A percentile compares a stretch with the other conserved stretches of the same genome.
phyloP scores from a whole-genome alignment of 2,329 filamentous ascomycete genomes.

The Byssochlamys sp. region DNA sequence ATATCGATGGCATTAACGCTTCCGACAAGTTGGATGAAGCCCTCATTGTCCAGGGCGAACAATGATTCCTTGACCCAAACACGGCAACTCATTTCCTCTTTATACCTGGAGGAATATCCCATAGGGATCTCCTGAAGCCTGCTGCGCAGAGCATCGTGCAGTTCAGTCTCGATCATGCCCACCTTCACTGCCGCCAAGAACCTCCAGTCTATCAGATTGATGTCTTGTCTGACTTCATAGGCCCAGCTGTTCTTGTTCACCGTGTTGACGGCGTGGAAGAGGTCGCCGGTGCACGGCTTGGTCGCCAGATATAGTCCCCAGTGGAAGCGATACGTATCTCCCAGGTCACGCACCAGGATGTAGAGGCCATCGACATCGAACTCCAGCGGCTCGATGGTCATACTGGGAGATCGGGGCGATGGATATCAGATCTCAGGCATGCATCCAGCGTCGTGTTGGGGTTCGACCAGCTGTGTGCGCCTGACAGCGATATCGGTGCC shows the following conservation, averaged over 20 bases:
- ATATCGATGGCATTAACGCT: constrained; percentile 10
- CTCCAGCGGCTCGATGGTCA: constrained; percentile 5
- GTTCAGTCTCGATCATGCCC: constrained; percentile 9
- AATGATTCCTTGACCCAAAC: constrained; percentile 18
- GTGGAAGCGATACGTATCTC: constrained; percentile 11
- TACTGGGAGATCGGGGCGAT: constrained; percentile 1
- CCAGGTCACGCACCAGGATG: constrained; percentile 13
- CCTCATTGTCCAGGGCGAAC: constrained; percentile 15
- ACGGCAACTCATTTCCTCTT: constrained; percentile 11
- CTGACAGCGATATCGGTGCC: not conserved
- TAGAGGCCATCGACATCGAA: constrained; percentile 13
- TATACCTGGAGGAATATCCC: constrained; percentile 12
- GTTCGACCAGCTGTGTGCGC: not conserved
- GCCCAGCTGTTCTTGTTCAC: constrained; percentile 6
- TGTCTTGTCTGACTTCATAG: constrained; percentile 7
- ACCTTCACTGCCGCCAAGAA: constrained; percentile 14
- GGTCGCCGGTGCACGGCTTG: constrained; percentile 3
- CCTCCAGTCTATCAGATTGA: constrained; percentile 1
- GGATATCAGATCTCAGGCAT: not conserved
- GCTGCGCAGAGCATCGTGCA: constrained; percentile 9
- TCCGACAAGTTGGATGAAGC: constrained; percentile 11
- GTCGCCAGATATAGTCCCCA: constrained; percentile 16
- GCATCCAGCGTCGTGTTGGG: not conserved
- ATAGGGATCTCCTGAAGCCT: constrained; percentile 11
- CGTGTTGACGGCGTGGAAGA: constrained; percentile 14